Evolutionary conservation across 148 eudicot species (phyloP).

Genomic region (Amaranthus hypochondriacus): DNA sequence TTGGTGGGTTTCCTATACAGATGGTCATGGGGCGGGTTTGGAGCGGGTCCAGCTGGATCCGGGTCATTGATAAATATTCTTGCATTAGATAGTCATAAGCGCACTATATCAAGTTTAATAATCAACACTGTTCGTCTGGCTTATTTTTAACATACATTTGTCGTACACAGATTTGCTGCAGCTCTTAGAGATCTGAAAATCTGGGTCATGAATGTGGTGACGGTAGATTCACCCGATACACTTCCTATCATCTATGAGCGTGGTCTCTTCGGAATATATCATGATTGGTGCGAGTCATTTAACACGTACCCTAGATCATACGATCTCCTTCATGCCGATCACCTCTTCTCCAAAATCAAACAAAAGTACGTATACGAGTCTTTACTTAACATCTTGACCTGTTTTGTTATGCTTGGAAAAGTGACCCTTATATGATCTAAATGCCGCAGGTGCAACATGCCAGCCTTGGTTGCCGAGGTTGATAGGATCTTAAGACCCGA

Average conservation of each 20-base stretch:
- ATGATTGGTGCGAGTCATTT: slow-evolving; percentile 84
- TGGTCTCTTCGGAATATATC: slow-evolving; percentile 79
- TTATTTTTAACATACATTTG: neutral
- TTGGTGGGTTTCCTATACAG: neutral
- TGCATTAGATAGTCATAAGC: neutral
- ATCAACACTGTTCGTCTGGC: neutral
- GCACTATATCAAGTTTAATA: neutral
- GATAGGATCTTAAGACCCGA: slow-evolving; percentile 61
- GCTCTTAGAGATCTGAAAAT: slow-evolving; percentile 60
- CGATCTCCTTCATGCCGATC: slow-evolving; percentile 80
- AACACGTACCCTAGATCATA: slow-evolving; percentile 79
- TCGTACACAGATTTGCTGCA: slow-evolving; percentile 58
- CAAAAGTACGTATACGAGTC: slow-evolving; percentile 33
- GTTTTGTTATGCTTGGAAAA: neutral
- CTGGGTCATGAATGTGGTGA: slow-evolving; percentile 82
- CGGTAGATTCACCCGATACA: slow-evolving; percentile 64
- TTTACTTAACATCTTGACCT: neutral
- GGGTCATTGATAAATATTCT: no score
- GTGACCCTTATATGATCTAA: neutral
- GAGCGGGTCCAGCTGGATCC: no score
- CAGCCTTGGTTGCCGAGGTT: slow-evolving; percentile 48
- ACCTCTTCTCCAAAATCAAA: slow-evolving; percentile 62
- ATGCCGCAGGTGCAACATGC: slow-evolving; percentile 47
- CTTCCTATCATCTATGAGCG: slow-evolving; percentile 73
- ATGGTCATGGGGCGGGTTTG: no score